Base-by-base conservation (phyloP, 768 basidiomycete species). In the Boletales sp. region DNA sequence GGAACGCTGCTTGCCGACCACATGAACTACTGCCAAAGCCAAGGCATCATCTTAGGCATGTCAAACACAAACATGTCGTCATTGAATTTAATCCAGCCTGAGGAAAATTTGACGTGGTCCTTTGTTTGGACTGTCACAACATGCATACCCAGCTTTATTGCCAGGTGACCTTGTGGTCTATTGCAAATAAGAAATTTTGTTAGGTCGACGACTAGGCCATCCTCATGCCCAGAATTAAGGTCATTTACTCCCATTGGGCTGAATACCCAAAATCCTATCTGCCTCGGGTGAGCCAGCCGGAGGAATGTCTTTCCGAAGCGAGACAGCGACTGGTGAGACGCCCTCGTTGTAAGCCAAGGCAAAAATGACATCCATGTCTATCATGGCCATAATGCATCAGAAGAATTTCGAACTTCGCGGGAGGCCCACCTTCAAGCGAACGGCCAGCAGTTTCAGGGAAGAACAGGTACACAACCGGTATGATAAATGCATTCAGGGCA, bases 391-490 rank as follows among this genome's bases (percentile, higher is more conserved):
- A 19, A 30, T 15, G 4, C 4, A 18, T 60, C 29, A 56, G 21
- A n/a, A 40, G 38, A 24, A 21, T 1, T 14, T 21, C 3, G 11
- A 10, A 9, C 13, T 6, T 12, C 21, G 9, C 18, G 21, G 21
- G 21, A 21, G 11, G 60, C 59, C n/a, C 47, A 71, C 74, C 80
- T 68, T 82, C 81, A 14, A 82, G 63, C 0, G 80, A 82, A 38
- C 79, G 75, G 21, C 80, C 78, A 15, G 80, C 75, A 4, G 81
- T 83, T 67, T 83, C 81, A 52, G 72, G 82, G 67, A 82, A 82
- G 68, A 79, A 83, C 43, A 81, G 59, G 58, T 83, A 84, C 4
- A 83, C 78, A 14, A 75, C 56, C 18, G 81, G 81, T 29, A 82
- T 68, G 48, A 83, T 78, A 45, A 78, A 70, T 5, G 80, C 80